These are phyloP conservation scores for Royoungia palumana DNA, from an alignment of 768 basidiomycete genomes.

Conservation along the genomic window DNA sequence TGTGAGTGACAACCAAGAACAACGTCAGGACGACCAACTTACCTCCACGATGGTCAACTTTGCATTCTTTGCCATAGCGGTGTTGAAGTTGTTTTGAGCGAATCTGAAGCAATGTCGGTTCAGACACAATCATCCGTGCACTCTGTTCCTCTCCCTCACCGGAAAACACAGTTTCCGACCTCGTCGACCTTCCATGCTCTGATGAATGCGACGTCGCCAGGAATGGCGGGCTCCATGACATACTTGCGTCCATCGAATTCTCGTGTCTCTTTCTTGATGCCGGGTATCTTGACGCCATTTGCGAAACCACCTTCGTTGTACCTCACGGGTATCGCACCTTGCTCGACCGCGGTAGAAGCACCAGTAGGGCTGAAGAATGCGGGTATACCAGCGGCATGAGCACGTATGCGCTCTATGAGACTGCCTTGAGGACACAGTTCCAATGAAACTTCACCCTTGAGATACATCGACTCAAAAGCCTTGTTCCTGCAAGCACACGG, in stretches of 20 bases:
- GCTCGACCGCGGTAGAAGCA: slow-evolving; percentile 77
- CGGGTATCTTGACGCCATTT: slow-evolving; percentile 66
- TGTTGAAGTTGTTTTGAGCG: slow-evolving; percentile 83
- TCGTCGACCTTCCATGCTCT: slow-evolving; percentile 93
- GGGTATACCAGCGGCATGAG: slow-evolving; percentile 88
- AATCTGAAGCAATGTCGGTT: slow-evolving; percentile 46
- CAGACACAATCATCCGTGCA: neutral
- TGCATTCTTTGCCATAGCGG: slow-evolving; percentile 86
- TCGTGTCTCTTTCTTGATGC: slow-evolving; percentile 71
- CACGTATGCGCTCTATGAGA: slow-evolving; percentile 81
- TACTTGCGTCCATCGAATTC: slow-evolving; percentile 79
- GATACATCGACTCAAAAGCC: slow-evolving; percentile 77
- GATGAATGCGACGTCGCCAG: slow-evolving; percentile 81
- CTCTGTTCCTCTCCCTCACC: slow-evolving; percentile 41
- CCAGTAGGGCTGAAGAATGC: slow-evolving; percentile 95
- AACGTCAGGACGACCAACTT: slow-evolving; percentile 8
- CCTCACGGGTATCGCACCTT: slow-evolving; percentile 72
- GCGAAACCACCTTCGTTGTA: slow-evolving; percentile 75
- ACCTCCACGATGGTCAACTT: slow-evolving; percentile 90
- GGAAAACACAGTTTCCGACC: slow-evolving; percentile 86
- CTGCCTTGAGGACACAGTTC: slow-evolving; percentile 94
- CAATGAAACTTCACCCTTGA: slow-evolving; percentile 75
- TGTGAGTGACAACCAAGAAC: neutral
- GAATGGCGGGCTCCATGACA: slow-evolving; percentile 76
- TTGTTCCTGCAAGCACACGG: slow-evolving; percentile 60